phyloP scores from a whole-genome alignment of 495 filamentous ascomycete species.

The Tuber calosporum region DNA sequence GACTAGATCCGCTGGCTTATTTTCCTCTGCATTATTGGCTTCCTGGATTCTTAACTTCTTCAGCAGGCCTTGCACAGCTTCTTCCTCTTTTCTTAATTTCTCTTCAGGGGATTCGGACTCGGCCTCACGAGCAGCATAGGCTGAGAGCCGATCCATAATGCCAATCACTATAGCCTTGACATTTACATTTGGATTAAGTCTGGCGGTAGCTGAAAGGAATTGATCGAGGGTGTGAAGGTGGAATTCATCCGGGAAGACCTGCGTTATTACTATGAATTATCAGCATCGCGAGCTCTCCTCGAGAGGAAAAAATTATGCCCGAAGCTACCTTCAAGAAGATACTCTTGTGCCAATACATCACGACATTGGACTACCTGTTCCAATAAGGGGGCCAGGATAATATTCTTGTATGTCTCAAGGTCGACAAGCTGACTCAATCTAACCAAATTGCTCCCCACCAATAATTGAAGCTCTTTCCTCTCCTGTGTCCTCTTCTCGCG shows the following conservation, averaged over 20 bases:
- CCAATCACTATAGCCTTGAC: conserved; percentile 97
- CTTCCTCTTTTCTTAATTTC: conserved; percentile 67
- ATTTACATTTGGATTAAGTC: conserved; percentile 91
- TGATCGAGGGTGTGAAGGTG: conserved; percentile 94
- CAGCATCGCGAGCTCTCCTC: conserved; percentile 35
- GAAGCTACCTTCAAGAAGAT: conserved; percentile 71
- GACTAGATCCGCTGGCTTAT: conserved; percentile 22
- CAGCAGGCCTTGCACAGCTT: conserved; percentile 67
- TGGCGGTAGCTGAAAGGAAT: conserved; percentile 80
- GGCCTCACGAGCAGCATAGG: conserved; percentile 81
- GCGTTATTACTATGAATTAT: conserved; percentile 68
- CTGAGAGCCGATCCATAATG: conserved; percentile 89
- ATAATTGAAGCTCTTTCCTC: conserved; percentile 84
- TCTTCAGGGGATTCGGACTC: conserved; percentile 65
- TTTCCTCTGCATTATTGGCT: conserved; percentile 41
- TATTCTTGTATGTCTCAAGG: conserved; percentile 82
- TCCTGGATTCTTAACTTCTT: conserved; percentile 68
- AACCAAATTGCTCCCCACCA: conserved; percentile 93
- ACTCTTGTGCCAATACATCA: conserved; percentile 94
- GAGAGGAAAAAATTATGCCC: not conserved
- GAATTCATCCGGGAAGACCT: conserved; percentile 98
- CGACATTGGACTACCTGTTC: conserved; percentile 97
- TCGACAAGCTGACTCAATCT: conserved; percentile 93
- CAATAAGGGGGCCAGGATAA: conserved; percentile 78
- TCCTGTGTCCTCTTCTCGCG: conserved; percentile 88